Conservation (phyloP, 192 early-diverging fungal genomes). For the Linnemannia schmuckeri region DNA sequence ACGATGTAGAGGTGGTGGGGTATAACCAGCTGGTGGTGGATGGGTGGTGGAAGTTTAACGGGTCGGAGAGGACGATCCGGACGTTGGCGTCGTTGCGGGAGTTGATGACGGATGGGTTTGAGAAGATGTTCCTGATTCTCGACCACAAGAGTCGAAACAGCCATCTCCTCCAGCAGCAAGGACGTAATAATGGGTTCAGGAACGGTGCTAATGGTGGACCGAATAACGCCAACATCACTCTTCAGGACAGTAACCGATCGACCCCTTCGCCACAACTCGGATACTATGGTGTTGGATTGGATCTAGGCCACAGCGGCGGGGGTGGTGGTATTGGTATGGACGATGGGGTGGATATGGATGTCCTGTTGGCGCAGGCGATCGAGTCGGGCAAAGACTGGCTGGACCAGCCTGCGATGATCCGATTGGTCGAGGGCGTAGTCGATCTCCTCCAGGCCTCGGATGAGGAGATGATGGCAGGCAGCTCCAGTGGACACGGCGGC, state of each 20-base stretch:
- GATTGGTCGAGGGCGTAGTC: conserved; percentile 51
- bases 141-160: conserved; percentile 51
- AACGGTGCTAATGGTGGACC: background rate
- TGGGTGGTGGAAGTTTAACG: conserved; percentile 58
- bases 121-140: conserved; percentile 56
- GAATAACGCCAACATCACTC: background rate
- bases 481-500: background rate
- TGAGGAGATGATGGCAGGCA: conserved; percentile 44
- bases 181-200: conserved; percentile 11
- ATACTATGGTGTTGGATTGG: conserved; percentile 51
- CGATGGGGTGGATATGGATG: conserved; percentile 47
- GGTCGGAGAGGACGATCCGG: conserved; percentile 43
- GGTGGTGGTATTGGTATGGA: conserved; percentile 6
- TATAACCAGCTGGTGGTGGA: conserved; percentile 54
- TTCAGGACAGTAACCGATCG: conserved; percentile 35
- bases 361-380: conserved; percentile 37
- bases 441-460: conserved; percentile 55
- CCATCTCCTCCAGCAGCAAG: conserved; percentile 25
- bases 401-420: conserved; percentile 54
- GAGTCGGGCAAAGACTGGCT: conserved; percentile 57
- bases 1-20: conserved; percentile 43
- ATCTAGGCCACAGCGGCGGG: conserved; percentile 21
- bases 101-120: conserved; percentile 50
- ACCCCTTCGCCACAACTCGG: conserved; percentile 53
- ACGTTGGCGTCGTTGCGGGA: conserved; percentile 33